These are phyloP conservation scores for Musa troglodytarum DNA, from an alignment of 176 grass and related monocot genomes.

Conservation along the genomic window DNA sequence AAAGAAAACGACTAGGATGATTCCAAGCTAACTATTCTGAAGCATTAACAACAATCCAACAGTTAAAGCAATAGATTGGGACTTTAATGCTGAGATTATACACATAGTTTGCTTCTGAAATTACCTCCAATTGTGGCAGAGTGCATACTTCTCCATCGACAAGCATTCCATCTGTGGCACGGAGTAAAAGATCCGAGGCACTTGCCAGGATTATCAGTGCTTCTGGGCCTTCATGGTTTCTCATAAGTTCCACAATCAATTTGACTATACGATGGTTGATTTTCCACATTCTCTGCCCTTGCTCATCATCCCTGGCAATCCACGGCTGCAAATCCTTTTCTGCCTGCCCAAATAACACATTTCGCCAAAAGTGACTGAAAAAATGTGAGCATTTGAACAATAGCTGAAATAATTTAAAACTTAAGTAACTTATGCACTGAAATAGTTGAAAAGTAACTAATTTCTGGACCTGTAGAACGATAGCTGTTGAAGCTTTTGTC, in stretches of 20 bases:
- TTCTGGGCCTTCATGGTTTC: slow-evolving; percentile 90
- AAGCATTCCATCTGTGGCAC: slow-evolving; percentile 98
- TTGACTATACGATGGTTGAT: slow-evolving; percentile 95
- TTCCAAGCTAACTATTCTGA: background rate
- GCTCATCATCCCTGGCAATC: slow-evolving; percentile 90
- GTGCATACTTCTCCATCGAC: slow-evolving; percentile 97
- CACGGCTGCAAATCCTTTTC: slow-evolving; percentile 93
- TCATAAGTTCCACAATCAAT: slow-evolving; percentile 92
- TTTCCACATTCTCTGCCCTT: slow-evolving; percentile 95
- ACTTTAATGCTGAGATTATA: background rate
- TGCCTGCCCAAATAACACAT: slow-evolving; percentile 51
- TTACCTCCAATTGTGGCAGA: slow-evolving; percentile 94
- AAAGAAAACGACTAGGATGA: background rate
- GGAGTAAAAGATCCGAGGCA: slow-evolving; percentile 83
- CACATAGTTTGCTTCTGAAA: background rate
- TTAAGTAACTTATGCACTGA: background rate
- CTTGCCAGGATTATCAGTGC: slow-evolving; percentile 76
- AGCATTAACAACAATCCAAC: background rate
- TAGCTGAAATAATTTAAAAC: background rate
- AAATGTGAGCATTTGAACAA: slow-evolving; percentile 10
- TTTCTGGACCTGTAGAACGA: slow-evolving; percentile 87
- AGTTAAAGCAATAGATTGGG: background rate
- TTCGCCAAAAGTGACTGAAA: slow-evolving; percentile 39
- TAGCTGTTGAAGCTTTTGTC: slow-evolving; percentile 85
- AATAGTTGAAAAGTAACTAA: slow-evolving; percentile 19